These are phyloP conservation scores for Tephrocybe sp. DNA, from an alignment of 768 basidiomycete genomes.

Conservation along the genomic window DNA sequence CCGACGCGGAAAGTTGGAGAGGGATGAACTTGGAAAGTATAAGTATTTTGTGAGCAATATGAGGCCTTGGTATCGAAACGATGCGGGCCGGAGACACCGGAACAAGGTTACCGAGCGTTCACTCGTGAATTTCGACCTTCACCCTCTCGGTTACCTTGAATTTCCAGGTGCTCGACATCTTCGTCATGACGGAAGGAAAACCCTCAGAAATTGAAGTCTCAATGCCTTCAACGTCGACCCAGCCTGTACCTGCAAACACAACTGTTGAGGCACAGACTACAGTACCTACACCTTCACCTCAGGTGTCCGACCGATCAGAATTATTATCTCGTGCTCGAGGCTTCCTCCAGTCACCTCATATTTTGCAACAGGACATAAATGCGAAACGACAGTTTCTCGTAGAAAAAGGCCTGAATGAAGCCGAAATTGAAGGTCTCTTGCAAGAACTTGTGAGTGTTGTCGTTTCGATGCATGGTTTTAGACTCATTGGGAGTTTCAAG, in stretches of 20 bases:
- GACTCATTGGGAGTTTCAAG: slow-evolving; percentile 15
- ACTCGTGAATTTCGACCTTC: too few relatives aligned
- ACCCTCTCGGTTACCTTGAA: not conserved
- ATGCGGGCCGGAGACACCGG: too few relatives aligned
- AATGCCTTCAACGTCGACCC: not conserved
- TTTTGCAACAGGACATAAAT: slow-evolving; percentile 51
- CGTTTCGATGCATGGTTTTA: not conserved
- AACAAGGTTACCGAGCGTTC: too few relatives aligned
- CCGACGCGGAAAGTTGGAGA: too few relatives aligned
- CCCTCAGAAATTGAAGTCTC: not conserved
- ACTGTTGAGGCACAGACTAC: not conserved
- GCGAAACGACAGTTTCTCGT: slow-evolving; percentile 64
- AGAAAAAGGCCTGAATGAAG: slow-evolving; percentile 68
- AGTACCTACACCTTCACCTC: not conserved
- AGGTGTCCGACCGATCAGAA: slow-evolving; percentile 33
- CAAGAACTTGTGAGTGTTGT: slow-evolving; percentile 50
- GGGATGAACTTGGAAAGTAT: too few relatives aligned
- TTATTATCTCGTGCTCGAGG: slow-evolving; percentile 56
- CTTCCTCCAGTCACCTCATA: slow-evolving; percentile 68
- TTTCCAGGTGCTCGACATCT: too few relatives aligned
- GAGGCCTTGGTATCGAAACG: too few relatives aligned
- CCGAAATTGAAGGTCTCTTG: slow-evolving; percentile 60
- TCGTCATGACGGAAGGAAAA: slow-evolving; percentile 8
- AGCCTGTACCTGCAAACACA: not conserved
- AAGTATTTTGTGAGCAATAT: too few relatives aligned